These are phyloP conservation scores for Fusarium subtropicale DNA, from an alignment of 2,329 filamentous ascomycete species.

Conservation along the genomic window DNA sequence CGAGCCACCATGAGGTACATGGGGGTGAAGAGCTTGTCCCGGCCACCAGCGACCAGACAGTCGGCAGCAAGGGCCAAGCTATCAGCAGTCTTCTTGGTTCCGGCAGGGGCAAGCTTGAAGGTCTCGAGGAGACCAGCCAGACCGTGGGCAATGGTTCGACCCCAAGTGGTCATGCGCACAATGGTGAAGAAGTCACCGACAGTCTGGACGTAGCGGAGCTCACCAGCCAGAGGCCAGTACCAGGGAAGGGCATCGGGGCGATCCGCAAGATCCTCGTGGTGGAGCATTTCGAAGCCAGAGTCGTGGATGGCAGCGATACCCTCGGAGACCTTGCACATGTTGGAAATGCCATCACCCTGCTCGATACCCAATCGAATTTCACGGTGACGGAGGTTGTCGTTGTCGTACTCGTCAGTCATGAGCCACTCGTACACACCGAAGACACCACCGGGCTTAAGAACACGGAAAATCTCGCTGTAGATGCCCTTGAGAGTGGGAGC, in stretches of 20 bases:
- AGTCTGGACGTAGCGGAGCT: conserved; percentile 85
- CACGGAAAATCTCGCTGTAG: conserved; percentile 93
- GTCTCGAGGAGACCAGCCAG: conserved; percentile 82
- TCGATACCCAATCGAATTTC: conserved; percentile 95
- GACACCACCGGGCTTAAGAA: conserved; percentile 93
- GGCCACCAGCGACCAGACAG: conserved; percentile 85
- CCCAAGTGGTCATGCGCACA: conserved; percentile 88
- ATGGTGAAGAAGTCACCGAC: conserved; percentile 85
- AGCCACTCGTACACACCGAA: conserved; percentile 99
- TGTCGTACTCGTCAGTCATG: conserved; percentile 97
- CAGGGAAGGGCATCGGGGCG: conserved; percentile 82
- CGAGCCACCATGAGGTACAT: conserved; percentile 98
- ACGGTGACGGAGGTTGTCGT: conserved; percentile 85
- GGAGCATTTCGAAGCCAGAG: conserved; percentile 85
- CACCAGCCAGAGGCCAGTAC: conserved; percentile 93
- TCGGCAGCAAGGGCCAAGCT: conserved; percentile 85
- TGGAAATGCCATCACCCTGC: conserved; percentile 94
- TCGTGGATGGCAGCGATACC: conserved; percentile 84
- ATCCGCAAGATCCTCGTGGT: conserved; percentile 87
- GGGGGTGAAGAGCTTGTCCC: conserved; percentile 93
- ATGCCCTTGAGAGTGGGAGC: conserved; percentile 91
- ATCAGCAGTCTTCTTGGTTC: conserved; percentile 95
- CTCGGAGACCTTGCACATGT: conserved; percentile 92
- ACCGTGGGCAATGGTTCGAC: conserved; percentile 78
- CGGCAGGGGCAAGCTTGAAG: conserved; percentile 78